A percentile compares a stretch with the other conserved stretches of the same genome.
Evolutionary conservation across 2,329 filamentous ascomycete genomes (phyloP).

Genomic region (Aureobasidium sp.): DNA sequence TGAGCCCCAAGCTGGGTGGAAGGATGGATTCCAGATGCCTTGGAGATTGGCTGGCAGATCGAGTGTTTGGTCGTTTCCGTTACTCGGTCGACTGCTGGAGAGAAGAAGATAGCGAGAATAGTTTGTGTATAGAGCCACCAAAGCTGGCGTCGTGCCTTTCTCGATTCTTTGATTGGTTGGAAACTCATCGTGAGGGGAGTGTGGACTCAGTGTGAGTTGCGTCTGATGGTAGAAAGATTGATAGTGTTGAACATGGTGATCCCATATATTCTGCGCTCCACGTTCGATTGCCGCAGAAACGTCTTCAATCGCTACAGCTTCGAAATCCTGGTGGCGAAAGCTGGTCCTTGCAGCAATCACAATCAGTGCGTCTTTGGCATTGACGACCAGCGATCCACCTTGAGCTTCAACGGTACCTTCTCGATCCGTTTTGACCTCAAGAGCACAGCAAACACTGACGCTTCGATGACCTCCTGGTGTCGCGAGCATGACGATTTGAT

Average conservation of each 20-base stretch:
- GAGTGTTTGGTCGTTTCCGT: conserved; percentile 25
- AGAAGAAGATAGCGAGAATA: conserved; percentile 25
- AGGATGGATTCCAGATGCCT: conserved; percentile 40
- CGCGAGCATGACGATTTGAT: neutral
- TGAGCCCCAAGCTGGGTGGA: conserved; percentile 40
- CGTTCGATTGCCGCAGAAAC: neutral
- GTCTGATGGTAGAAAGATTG: conserved; percentile 23
- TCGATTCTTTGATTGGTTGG: neutral
- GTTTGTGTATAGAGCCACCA: conserved; percentile 31
- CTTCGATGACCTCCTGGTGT: conserved; percentile 2
- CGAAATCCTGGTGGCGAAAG: conserved; percentile 21
- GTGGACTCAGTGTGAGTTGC: conserved; percentile 33
- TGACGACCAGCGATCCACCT: conserved; percentile 27
- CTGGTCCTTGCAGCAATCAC: conserved; percentile 36
- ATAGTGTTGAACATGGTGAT: neutral
- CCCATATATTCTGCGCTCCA: neutral
- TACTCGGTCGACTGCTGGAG: conserved; percentile 34
- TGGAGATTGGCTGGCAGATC: conserved; percentile 39
- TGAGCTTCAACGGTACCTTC: neutral
- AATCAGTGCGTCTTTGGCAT: conserved; percentile 31
- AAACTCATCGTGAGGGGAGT: conserved; percentile 23
- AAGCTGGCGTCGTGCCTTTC: neutral
- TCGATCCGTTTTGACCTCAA: neutral
- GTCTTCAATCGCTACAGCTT: neutral
- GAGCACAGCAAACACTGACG: neutral